Percentiles rank a stretch among this genome's conserved stretches.
Evolutionary conservation across 228 moss, liverwort and hornwort species (phyloP).

Genomic region (Sphagnum fallax): DNA sequence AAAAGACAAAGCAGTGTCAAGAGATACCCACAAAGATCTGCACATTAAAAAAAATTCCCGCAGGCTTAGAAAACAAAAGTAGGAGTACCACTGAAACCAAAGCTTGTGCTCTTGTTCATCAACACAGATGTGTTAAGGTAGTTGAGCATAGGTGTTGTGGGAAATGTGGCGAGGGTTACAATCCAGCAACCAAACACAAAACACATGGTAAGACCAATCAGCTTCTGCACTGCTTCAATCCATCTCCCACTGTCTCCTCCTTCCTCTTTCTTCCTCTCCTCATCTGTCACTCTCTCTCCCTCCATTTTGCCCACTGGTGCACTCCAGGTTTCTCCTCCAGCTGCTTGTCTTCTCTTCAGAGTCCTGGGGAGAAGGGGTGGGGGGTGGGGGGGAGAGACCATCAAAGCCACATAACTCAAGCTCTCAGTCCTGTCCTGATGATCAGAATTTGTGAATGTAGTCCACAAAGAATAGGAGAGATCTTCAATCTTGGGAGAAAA

Average conservation of each 20-base stretch:
- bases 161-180: slow-evolving; percentile 26
- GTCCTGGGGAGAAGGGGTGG: neutral
- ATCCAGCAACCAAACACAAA: slow-evolving; percentile 29
- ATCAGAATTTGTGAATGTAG: too few species aligned
- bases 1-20: neutral
- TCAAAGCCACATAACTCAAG: neutral
- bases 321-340: neutral
- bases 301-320: neutral
- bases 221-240: slow-evolving; percentile 17
- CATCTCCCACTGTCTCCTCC: slow-evolving; percentile 6
- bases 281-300: neutral
- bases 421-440: too few species aligned
- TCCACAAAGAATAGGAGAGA: too few species aligned
- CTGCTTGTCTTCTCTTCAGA: neutral
- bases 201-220: slow-evolving; percentile 15
- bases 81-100: slow-evolving; percentile 34
- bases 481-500: too few species aligned
- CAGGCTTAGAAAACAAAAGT: neutral
- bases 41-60: too few species aligned
- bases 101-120: slow-evolving; percentile 21
- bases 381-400: neutral
- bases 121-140: slow-evolving; percentile 12
- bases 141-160: slow-evolving; percentile 18
- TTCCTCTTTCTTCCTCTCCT: neutral
- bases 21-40: too few species aligned